Evolutionary conservation across 78 protist species (phyloP).

Genomic region (Isochrysis galbana): DNA sequence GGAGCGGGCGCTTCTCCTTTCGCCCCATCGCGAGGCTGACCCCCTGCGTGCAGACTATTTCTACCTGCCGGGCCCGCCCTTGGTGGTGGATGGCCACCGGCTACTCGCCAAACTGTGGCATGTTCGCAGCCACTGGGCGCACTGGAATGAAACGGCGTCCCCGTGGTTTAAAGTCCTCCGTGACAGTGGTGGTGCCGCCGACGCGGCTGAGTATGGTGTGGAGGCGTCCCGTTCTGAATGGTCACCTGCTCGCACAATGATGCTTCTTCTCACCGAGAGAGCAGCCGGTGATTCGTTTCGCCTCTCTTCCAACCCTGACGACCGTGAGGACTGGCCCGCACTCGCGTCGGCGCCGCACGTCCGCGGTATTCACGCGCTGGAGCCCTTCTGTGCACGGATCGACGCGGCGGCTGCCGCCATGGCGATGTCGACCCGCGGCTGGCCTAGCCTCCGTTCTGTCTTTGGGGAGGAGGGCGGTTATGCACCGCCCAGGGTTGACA

Average conservation of each 20-base stretch:
- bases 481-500: no score
- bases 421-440: no score
- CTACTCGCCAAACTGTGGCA: conserved; percentile 13
- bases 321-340: neutral
- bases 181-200: neutral
- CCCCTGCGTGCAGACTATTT: neutral
- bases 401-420: no score
- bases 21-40: neutral
- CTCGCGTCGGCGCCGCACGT: neutral
- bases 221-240: no score
- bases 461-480: no score
- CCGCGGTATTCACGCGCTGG: no score
- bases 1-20: neutral
- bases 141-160: no score
- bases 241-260: no score
- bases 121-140: neutral
- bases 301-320: neutral
- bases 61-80: neutral
- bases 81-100: neutral
- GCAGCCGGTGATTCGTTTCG: neutral
- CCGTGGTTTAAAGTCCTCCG: no score
- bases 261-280: neutral
- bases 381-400: no score
- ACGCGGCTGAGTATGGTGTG: neutral
- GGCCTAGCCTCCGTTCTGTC: no score